Evolutionary conservation across 225 moss, liverwort and hornwort genomes (phyloP), one percentile per base, ranked within the genome.

Genomic region (Sphagnum tenellum): DNA sequence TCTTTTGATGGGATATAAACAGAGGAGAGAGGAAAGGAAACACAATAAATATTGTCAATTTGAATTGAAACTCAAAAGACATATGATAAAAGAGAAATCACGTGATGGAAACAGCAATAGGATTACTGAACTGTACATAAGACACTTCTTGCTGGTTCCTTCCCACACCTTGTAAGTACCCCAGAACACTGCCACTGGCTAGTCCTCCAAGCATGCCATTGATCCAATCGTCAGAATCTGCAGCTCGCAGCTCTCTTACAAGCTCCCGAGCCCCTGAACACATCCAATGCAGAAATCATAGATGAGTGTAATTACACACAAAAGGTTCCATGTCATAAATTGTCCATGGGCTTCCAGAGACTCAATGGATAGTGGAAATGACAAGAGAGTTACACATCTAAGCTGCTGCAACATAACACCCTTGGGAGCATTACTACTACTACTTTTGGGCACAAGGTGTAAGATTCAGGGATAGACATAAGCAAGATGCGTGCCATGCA

Each of bases 241-340:
- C 77, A 61, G 93, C 92, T 73, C 93, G 90, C 64, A 98, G 76
- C 76, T 98, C 96, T 76, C 96, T 84, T 61, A 90, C 85, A 46
- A 93, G 72, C 73, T 98, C 96, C 77, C 90, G 90, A 13, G 90
- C 86, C 64, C 83, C 89, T 91, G 66, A 57, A 50, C 52, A 7
- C 44, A 13, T n/a, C 12, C 47, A 54, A 2, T 29, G 29, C 29
- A 29, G 29, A 29, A 29, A 29, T 29, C 29, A 29, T 29, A 29
- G 0, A 29, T 29, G 29, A 29, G 48, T 11, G 48, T 63, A 60
- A 64, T 12, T 47, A 47, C 4, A 47, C 46, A 44, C 46, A 68
- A 11, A 47, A 44, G 7, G 50, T 12, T 12, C 29, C 29, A 29
- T 29, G 29, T 29, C 29, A 29, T 29, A 29, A 29, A 29, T 29